Evolutionary conservation across 495 filamentous ascomycete genomes (phyloP).

Genomic region (Hypoxylon trugodes): DNA sequence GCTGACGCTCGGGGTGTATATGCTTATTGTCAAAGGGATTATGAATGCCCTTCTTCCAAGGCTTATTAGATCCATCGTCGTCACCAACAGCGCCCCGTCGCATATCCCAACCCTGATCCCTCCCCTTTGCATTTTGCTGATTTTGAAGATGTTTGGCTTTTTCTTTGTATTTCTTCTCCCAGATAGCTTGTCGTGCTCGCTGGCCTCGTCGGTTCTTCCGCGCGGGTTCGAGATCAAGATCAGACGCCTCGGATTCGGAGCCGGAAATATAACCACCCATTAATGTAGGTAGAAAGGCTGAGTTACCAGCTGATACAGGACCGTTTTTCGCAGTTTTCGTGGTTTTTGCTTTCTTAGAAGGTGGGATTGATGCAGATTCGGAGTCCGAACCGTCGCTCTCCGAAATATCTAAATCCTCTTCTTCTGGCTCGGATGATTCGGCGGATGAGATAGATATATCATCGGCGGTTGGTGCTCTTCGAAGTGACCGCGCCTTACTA

Average conservation of each 20-base stretch:
- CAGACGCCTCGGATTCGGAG: slow-evolving; percentile 69
- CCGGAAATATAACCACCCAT: slow-evolving; percentile 94
- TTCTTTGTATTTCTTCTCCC: slow-evolving; percentile 90
- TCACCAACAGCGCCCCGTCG: slow-evolving; percentile 55
- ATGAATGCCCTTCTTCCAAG: slow-evolving; percentile 56
- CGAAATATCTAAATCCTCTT: slow-evolving; percentile 24
- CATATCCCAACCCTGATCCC: slow-evolving; percentile 64
- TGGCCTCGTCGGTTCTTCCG: slow-evolving; percentile 90
- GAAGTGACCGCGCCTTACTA: slow-evolving; percentile 31
- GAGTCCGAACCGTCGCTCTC: slow-evolving; percentile 43
- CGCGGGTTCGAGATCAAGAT: slow-evolving; percentile 56
- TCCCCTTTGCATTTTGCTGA: slow-evolving; percentile 43
- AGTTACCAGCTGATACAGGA: slow-evolving; percentile 47
- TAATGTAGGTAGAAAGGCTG: slow-evolving; percentile 86
- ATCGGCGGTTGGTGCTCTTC: slow-evolving; percentile 23
- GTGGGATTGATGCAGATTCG: slow-evolving; percentile 49
- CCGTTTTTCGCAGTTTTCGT: slow-evolving; percentile 37
- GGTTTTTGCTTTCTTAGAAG: slow-evolving; percentile 50
- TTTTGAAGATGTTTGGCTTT: slow-evolving; percentile 77
- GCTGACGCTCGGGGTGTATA: slow-evolving; percentile 40
- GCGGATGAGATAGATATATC: slow-evolving; percentile 43
- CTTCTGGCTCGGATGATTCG: slow-evolving; percentile 17
- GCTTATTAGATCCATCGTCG: slow-evolving; percentile 36
- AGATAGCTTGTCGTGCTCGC: slow-evolving; percentile 81
- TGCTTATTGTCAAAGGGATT: slow-evolving; percentile 41